phyloP scores from a whole-genome alignment of 1,284 basidiomycete genomes.

The Apiotrichum mycotoxinovorans region DNA sequence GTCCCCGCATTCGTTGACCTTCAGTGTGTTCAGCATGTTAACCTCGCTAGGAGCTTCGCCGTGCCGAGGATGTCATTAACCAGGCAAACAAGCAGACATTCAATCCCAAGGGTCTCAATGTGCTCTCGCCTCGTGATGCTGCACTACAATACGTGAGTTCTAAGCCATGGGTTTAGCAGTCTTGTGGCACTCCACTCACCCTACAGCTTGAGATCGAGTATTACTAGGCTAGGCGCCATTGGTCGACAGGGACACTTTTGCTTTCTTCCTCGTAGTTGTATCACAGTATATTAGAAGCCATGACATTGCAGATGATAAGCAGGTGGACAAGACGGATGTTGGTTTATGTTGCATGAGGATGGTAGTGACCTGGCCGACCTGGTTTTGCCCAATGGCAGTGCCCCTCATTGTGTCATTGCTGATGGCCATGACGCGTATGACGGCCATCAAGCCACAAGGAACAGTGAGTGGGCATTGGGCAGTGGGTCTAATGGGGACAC shows the following conservation, averaged over 20 bases:
- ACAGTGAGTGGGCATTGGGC: no score
- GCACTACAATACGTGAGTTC: conserved; percentile 53
- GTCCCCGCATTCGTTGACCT: background rate
- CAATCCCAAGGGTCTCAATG: conserved; percentile 52
- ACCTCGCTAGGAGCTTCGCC: conserved; percentile 43
- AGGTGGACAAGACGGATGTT: background rate
- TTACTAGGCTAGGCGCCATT: background rate
- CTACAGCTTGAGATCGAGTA: conserved; percentile 6
- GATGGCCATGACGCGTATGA: no score
- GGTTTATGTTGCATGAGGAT: background rate
- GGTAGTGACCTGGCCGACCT: no score
- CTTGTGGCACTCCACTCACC: background rate
- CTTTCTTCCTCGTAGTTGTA: background rate
- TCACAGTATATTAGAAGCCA: background rate
- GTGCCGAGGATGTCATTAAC: conserved; percentile 43
- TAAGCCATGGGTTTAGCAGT: background rate
- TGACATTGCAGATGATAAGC: background rate
- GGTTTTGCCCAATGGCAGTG: no score
- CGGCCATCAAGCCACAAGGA: no score
- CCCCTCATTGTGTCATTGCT: no score
- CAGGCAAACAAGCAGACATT: conserved; percentile 48
- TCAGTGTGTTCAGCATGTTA: background rate
- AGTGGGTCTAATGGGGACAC: no score
- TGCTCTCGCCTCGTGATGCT: conserved; percentile 50
- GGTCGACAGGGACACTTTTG: background rate